These are phyloP conservation scores for Anisodus acutangulus DNA, from an alignment of 257 asterid species.

Conservation along the genomic window DNA sequence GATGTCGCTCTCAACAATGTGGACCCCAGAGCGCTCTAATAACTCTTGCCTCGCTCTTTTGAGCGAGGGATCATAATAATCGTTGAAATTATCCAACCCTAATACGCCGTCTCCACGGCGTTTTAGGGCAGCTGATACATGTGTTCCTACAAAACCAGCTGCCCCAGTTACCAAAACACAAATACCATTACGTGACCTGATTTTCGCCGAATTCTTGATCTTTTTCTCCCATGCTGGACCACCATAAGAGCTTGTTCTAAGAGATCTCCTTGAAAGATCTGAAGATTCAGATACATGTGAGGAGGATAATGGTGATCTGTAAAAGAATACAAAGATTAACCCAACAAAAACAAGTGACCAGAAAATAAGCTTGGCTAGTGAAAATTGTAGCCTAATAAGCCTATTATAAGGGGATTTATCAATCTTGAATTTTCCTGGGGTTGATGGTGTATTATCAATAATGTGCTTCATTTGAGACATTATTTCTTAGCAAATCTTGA, in stretches of 20 bases:
- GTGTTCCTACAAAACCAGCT: constrained; percentile 96
- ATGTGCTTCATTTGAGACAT: constrained; percentile 77
- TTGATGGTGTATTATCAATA: constrained; percentile 77
- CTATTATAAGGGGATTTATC: constrained; percentile 79
- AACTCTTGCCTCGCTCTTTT: constrained; percentile 82
- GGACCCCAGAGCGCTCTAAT: constrained; percentile 75
- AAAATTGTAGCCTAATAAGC: constrained; percentile 70
- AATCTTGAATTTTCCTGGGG: constrained; percentile 96
- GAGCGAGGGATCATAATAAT: constrained; percentile 77
- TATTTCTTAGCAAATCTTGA: constrained; percentile 41
- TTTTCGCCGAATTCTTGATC: constrained; percentile 74
- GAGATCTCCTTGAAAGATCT: constrained; percentile 87
- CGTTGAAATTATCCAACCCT: constrained; percentile 85
- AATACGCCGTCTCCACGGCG: constrained; percentile 96
- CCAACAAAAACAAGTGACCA: constrained; percentile 85
- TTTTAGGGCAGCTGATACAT: constrained; percentile 85
- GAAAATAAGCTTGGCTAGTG: constrained; percentile 76
- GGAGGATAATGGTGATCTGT: constrained; percentile 70
- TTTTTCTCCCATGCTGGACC: constrained; percentile 69
- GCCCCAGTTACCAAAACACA: constrained; percentile 96
- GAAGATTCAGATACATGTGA: constrained; percentile 45
- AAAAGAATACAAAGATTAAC: constrained; percentile 73
- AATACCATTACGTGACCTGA: constrained; percentile 78
- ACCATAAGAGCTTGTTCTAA: constrained; percentile 64
- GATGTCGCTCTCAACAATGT: constrained; percentile 92